phyloP scores from a whole-genome alignment of 2,329 filamentous ascomycete genomes.

The Pseudopithomyces maydicus region DNA sequence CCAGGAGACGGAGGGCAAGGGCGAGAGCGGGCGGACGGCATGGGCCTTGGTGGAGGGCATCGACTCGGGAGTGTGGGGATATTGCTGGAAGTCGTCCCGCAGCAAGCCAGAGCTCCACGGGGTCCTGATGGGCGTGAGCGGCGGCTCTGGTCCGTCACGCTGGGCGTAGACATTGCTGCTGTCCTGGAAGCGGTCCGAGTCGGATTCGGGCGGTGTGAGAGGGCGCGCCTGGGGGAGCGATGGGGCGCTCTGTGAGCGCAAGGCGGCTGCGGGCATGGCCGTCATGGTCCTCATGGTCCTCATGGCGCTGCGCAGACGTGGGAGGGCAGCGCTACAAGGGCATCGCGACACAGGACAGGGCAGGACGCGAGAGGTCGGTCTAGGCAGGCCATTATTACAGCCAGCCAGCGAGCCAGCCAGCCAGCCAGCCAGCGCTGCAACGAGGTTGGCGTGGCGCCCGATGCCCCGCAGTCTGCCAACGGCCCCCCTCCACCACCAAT shows the following conservation, averaged over 20 bases:
- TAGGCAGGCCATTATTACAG: neutral
- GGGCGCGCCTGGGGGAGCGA: conserved; percentile 21
- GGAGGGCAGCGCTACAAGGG: neutral
- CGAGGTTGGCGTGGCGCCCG: neutral
- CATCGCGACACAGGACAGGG: neutral
- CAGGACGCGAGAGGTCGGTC: neutral
- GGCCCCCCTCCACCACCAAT: conserved; percentile 1
- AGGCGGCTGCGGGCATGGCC: conserved; percentile 22
- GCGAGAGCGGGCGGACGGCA: conserved; percentile 9
- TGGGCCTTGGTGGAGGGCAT: conserved; percentile 25
- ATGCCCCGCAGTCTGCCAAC: neutral
- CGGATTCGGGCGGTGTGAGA: conserved; percentile 35
- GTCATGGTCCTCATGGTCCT: conserved; percentile 13
- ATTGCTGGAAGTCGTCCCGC: conserved; percentile 23
- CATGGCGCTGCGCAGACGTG: neutral
- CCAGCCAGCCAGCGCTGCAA: neutral
- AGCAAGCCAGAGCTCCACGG: conserved; percentile 16
- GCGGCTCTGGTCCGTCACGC: neutral
- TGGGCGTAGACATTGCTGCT: conserved; percentile 21
- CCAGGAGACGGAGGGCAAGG: conserved; percentile 32
- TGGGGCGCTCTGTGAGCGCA: conserved; percentile 26
- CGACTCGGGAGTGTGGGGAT: conserved; percentile 41
- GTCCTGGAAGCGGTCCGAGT: conserved; percentile 29
- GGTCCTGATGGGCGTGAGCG: conserved; percentile 29
- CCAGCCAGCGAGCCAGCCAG: neutral